phyloP scores from a whole-genome alignment of 202 grass and related monocot species.

The Setaria italica region DNA sequence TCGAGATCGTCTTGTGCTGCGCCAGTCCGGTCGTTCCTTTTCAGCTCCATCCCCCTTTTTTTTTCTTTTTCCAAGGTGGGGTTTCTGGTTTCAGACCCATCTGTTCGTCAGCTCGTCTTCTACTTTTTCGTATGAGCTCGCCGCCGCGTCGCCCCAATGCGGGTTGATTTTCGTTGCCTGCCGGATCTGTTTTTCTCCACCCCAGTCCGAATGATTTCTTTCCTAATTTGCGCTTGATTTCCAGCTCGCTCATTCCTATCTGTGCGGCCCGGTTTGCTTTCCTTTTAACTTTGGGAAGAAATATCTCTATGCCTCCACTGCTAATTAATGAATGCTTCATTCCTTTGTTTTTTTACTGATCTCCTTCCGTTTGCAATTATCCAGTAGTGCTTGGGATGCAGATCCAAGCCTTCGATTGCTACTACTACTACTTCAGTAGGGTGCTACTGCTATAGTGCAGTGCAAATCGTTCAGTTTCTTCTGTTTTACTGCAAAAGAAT shows the following conservation, averaged over 20 bases:
- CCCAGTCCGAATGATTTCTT: neutral
- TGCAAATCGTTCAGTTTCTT: neutral
- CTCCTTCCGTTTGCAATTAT: slow-evolving; percentile 8
- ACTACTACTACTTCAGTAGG: neutral
- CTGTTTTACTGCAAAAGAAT: neutral
- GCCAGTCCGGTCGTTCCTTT: slow-evolving; percentile 11
- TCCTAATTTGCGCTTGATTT: slow-evolving; percentile 17
- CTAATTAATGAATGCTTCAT: neutral
- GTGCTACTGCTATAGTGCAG: too few relatives aligned
- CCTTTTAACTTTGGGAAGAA: neutral
- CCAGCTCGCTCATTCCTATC: neutral
- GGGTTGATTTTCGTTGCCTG: neutral
- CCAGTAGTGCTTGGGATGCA: neutral
- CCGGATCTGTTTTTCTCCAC: neutral
- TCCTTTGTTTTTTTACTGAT: slow-evolving; percentile 10
- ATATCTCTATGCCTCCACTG: neutral
- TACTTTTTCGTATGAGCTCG: neutral
- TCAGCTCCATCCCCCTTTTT: slow-evolving; percentile 1
- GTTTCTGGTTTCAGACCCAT: neutral
- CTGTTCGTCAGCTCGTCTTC: neutral
- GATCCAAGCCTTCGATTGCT: slow-evolving; percentile 6
- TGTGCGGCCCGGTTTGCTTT: neutral
- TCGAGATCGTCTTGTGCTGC: neutral
- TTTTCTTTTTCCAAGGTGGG: neutral
- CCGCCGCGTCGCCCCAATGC: neutral